Evolutionary conservation across 1,284 basidiomycete species (phyloP).

Genomic region (Mrakiaceae sp.): DNA sequence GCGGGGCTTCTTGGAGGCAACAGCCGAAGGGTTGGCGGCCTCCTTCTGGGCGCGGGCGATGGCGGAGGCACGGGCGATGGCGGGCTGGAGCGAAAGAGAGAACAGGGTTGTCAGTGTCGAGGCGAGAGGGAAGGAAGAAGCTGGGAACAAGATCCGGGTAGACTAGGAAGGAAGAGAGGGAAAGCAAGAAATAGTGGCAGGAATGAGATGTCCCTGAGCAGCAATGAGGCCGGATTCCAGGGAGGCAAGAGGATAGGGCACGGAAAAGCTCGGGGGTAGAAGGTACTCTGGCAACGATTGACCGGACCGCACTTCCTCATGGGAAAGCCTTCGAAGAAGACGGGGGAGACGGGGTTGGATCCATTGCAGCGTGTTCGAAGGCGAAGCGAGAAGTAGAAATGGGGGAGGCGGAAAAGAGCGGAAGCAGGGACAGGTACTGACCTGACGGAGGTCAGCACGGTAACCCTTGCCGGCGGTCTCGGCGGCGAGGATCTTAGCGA

Average conservation of each 20-base stretch:
- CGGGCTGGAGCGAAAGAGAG: conserved; percentile 44
- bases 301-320: neutral
- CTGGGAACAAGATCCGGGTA: conserved; percentile 22
- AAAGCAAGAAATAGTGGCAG: conserved; percentile 5
- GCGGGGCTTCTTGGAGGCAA: conserved; percentile 52
- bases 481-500: conserved; percentile 56
- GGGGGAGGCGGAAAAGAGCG: conserved; percentile 15
- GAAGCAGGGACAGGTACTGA: conserved; percentile 41
- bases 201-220: conserved; percentile 33
- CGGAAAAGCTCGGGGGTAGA: conserved; percentile 25
- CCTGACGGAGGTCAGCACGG: conserved; percentile 67
- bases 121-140: conserved; percentile 14
- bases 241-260: conserved; percentile 58
- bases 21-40: conserved; percentile 51
- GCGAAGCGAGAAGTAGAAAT: conserved; percentile 2
- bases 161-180: conserved; percentile 19
- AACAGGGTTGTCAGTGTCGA: neutral
- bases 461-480: conserved; percentile 58
- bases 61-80: conserved; percentile 68
- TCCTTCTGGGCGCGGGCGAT: conserved; percentile 58
- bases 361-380: conserved; percentile 48
- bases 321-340: conserved; percentile 55
- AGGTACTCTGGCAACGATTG: conserved; percentile 51
- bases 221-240: conserved; percentile 48
- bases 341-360: conserved; percentile 43